Conservation (phyloP, 768 basidiomycete species). For the Pulveroboletus frians region DNA sequence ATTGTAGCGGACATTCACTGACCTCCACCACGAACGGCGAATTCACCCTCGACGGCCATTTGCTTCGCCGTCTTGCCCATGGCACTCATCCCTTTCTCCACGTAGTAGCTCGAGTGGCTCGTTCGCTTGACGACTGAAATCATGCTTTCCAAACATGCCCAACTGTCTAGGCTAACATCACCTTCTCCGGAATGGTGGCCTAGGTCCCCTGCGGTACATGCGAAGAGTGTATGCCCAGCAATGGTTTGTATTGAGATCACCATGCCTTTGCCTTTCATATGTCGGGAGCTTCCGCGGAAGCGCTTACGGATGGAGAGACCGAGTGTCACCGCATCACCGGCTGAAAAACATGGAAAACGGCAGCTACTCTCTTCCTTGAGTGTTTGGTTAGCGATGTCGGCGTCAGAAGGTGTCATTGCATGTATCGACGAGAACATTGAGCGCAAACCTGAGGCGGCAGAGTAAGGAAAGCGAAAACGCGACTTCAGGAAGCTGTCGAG, state of each 20-base stretch:
- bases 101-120: conserved; percentile 81
- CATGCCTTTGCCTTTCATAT: conserved; percentile 73
- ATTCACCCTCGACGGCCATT: conserved; percentile 62
- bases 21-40: conserved; percentile 74
- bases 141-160: conserved; percentile 76
- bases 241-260: conserved; percentile 77
- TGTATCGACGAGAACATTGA: conserved; percentile 64
- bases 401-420: conserved; percentile 59
- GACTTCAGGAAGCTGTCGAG: neutral
- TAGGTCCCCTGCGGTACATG: conserved; percentile 80
- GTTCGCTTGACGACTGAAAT: conserved; percentile 72
- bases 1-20: conserved; percentile 24
- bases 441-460: conserved; percentile 4
- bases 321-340: conserved; percentile 75
- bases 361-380: conserved; percentile 64
- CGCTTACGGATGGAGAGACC: conserved; percentile 77
- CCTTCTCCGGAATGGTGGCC: conserved; percentile 61
- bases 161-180: conserved; percentile 78
- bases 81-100: conserved; percentile 81
- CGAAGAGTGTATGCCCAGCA: conserved; percentile 72
- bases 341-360: conserved; percentile 69
- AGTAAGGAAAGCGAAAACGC: conserved; percentile 5
- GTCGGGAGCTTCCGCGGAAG: conserved; percentile 68
- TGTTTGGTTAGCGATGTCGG: conserved; percentile 66
- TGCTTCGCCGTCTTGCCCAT: conserved; percentile 75